Conservation (phyloP, 2,329 filamentous ascomycete genomes). For the Diaporthe nobilis region DNA sequence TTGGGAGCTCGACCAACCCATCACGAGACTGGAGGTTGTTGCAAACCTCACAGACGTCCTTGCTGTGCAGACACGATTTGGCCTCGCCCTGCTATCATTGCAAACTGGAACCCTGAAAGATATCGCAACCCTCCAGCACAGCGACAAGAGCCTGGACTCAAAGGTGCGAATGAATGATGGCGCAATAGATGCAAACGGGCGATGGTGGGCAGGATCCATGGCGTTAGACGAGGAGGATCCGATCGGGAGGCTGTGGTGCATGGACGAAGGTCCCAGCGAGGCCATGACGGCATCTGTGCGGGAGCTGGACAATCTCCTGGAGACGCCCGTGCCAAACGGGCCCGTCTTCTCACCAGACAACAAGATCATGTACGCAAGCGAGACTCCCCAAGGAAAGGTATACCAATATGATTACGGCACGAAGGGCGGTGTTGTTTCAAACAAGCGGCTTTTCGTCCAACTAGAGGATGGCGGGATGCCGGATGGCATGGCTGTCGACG, state of each 20-base stretch:
- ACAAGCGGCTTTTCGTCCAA: conserved; percentile 36
- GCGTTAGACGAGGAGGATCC: conserved; percentile 45
- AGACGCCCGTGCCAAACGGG: conserved; percentile 45
- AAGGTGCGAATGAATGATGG: conserved; percentile 48
- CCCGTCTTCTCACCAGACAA: conserved; percentile 47
- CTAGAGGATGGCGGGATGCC: conserved; percentile 36
- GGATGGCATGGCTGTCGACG: conserved; percentile 39
- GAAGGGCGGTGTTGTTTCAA: conserved; percentile 20
- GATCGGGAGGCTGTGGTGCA: conserved; percentile 46
- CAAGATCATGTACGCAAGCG: conserved; percentile 37
- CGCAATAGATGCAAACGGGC: conserved; percentile 43
- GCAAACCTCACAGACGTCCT: conserved; percentile 42
- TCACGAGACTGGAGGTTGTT: conserved; percentile 45
- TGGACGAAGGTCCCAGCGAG: conserved; percentile 36
- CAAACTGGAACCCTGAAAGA: conserved; percentile 42
- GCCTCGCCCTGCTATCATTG: conserved; percentile 44
- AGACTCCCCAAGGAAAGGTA: conserved; percentile 37
- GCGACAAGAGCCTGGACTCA: conserved; percentile 40
- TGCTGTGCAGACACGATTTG: conserved; percentile 44
- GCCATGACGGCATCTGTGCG: conserved; percentile 35
- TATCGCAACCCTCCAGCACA: conserved; percentile 41
- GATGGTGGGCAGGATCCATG: conserved; percentile 48
- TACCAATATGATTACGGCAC: conserved; percentile 36
- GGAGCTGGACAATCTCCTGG: conserved; percentile 38
- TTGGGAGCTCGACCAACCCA: conserved; percentile 41